These are phyloP conservation scores for Apostasia ramifera DNA, from an alignment of 106 monocot genomes.

Conservation along the genomic window DNA sequence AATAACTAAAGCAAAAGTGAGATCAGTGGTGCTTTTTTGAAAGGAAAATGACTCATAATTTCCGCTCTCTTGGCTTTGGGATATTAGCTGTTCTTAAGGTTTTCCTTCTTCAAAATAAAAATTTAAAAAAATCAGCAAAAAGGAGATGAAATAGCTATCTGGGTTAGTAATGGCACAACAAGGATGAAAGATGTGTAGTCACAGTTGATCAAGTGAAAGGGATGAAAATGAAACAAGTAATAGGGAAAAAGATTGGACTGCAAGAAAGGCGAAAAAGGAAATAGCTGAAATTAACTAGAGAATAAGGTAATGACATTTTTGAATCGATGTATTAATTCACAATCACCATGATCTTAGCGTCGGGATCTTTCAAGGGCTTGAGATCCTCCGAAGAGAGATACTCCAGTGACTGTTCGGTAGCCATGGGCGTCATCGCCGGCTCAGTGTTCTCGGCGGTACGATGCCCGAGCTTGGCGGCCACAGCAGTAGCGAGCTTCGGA, in stretches of 20 bases:
- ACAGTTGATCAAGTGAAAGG: too few relatives aligned
- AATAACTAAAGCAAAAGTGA: background rate
- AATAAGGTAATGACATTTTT: background rate
- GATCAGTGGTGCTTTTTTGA: background rate
- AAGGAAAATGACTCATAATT: background rate
- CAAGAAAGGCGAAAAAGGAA: background rate
- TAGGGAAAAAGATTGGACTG: background rate
- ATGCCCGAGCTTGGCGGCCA: background rate
- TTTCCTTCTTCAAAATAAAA: too few relatives aligned
- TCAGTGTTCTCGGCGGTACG: slow-evolving; percentile 41
- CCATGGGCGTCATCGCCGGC: slow-evolving; percentile 8
- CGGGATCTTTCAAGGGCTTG: slow-evolving; percentile 35
- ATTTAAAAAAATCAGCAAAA: too few relatives aligned
- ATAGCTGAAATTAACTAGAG: background rate
- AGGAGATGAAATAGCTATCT: too few relatives aligned
- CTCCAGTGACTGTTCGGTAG: slow-evolving; percentile 41
- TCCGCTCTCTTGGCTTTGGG: background rate
- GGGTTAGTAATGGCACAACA: too few relatives aligned
- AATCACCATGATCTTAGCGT: slow-evolving; percentile 37
- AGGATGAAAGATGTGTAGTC: too few relatives aligned
- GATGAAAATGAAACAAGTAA: background rate
- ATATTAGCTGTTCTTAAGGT: too few relatives aligned
- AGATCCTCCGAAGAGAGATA: slow-evolving; percentile 69
- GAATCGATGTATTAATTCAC: background rate
- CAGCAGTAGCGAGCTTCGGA: slow-evolving; percentile 25